These are phyloP conservation scores for Scheffersomyces insectosa DNA, from an alignment of 1,139 yeast genomes.

Conservation along the genomic window DNA sequence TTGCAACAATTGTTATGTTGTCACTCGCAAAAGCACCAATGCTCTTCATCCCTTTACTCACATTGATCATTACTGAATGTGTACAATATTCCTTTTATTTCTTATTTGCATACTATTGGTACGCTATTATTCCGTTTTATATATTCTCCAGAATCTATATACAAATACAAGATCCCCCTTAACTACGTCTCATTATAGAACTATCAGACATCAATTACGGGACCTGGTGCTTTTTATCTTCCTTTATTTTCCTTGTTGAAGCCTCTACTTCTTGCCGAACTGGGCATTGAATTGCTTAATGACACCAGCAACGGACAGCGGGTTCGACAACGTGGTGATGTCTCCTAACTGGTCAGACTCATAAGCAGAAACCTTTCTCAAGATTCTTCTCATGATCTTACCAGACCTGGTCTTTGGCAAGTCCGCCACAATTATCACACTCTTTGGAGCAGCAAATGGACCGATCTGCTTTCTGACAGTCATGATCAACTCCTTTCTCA, in stretches of 20 bases:
- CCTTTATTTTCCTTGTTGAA: neutral
- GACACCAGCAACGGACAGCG: slow-evolving; percentile 78
- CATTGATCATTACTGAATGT: too few species aligned
- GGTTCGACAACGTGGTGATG: slow-evolving; percentile 85
- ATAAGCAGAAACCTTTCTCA: slow-evolving; percentile 85
- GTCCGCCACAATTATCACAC: slow-evolving; percentile 82
- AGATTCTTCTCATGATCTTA: slow-evolving; percentile 96
- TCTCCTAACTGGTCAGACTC: slow-evolving; percentile 96
- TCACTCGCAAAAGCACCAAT: too few species aligned
- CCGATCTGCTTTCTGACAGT: slow-evolving; percentile 94
- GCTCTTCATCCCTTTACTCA: too few species aligned
- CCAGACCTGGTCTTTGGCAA: slow-evolving; percentile 98
- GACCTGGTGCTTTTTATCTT: neutral
- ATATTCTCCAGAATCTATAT: neutral
- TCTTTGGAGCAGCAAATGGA: slow-evolving; percentile 97
- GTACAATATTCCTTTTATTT: too few species aligned
- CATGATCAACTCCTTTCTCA: slow-evolving; percentile 80
- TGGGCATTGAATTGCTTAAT: slow-evolving; percentile 53
- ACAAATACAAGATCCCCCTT: too few species aligned
- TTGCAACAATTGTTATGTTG: too few species aligned
- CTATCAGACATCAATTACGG: too few species aligned
- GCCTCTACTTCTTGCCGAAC: slow-evolving; percentile 45
- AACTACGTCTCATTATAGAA: too few species aligned
- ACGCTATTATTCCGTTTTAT: neutral
- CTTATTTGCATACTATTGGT: too few species aligned